Conservation (phyloP, 2,329 filamentous ascomycete species). For the Aspergillus calidoustus region DNA sequence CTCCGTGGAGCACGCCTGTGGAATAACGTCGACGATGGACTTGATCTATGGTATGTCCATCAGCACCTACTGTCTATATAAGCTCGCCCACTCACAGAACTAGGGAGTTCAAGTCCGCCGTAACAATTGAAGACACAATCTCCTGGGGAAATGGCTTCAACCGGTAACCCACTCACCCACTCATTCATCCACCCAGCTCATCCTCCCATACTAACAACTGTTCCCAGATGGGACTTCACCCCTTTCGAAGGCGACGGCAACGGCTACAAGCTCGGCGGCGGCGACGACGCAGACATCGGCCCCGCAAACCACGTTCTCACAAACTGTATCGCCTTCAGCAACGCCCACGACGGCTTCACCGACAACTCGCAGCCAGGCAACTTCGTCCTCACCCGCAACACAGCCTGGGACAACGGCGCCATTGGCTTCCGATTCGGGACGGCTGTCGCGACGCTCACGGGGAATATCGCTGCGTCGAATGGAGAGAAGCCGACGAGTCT, state of each 20-base stretch:
- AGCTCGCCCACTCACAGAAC: background rate
- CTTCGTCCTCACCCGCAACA: slow-evolving; percentile 22
- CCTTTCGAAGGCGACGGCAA: slow-evolving; percentile 28
- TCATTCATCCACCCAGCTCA: background rate
- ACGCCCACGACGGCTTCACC: slow-evolving; percentile 24
- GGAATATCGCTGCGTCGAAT: slow-evolving; percentile 22
- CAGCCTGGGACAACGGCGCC: slow-evolving; percentile 23
- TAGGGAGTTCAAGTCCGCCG: slow-evolving; percentile 26
- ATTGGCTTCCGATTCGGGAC: slow-evolving; percentile 22
- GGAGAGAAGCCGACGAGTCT: slow-evolving; percentile 18
- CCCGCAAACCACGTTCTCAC: slow-evolving; percentile 23
- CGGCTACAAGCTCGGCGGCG: slow-evolving; percentile 27
- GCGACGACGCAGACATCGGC: slow-evolving; percentile 21
- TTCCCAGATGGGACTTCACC: slow-evolving; percentile 22
- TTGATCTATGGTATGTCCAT: slow-evolving; percentile 23
- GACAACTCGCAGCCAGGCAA: slow-evolving; percentile 26
- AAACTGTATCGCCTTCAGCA: slow-evolving; percentile 24
- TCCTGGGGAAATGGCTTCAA: slow-evolving; percentile 25
- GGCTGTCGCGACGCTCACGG: slow-evolving; percentile 18
- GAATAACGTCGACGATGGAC: slow-evolving; percentile 26
- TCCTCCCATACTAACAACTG: background rate
- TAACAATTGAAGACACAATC: slow-evolving; percentile 25
- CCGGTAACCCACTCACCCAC: slow-evolving; percentile 2
- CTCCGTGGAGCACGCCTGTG: slow-evolving; percentile 22
- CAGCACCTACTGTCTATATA: too few species aligned